Evolutionary conservation across 2,329 filamentous ascomycete genomes (phyloP), one percentile per base, ranked within the genome.

Genomic region (Exophiala mesophila): DNA sequence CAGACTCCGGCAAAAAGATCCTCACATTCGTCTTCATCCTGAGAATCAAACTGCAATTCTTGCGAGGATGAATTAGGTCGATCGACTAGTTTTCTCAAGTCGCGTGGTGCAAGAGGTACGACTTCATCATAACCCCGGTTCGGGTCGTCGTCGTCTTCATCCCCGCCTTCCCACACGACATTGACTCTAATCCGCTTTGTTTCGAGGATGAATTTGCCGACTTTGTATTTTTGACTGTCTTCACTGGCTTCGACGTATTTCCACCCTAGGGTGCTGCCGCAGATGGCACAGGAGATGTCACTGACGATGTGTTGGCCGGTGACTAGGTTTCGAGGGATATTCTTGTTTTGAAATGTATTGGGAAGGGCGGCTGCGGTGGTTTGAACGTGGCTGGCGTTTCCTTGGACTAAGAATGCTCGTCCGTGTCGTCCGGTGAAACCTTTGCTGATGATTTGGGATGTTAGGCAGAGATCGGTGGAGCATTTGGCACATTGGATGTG

Each of bases 1-100:
- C 78, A 82, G 15, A 78, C 67, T 0, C 78, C 78, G 12, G 74
- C 67, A 56, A 82, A 82, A 20, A 82, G 51, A 58, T 81, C 78
- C 60, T 82, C 78, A 47, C 78, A 82, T 60, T 82, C 78, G 47
- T 82, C 78, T 55, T 82, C 78, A 57, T 82, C 78, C 60, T 81
- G 73, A 44, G 72, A 77, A 55, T 82, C 78, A 55, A 82, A 82
- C 55, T 79, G 73, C 3, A 77, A 49, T 37, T 45, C 30, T 18
- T 31, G 19, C 15, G 33, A 36, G 3, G 16, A 35, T 7, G 13
- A 26, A 7, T 21, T 23, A 5, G 36, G 34, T 12, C 12, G 31
- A 26, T 48, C 50, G 24, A 36, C 34, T 6, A 53, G 28, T 17
- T 33, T 50, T 31, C 32, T 41, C 42, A 55, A 19, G 15, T 54